phyloP scores from a whole-genome alignment of 225 moss, liverwort and hornwort genomes.

The Anthoceros angustus region DNA sequence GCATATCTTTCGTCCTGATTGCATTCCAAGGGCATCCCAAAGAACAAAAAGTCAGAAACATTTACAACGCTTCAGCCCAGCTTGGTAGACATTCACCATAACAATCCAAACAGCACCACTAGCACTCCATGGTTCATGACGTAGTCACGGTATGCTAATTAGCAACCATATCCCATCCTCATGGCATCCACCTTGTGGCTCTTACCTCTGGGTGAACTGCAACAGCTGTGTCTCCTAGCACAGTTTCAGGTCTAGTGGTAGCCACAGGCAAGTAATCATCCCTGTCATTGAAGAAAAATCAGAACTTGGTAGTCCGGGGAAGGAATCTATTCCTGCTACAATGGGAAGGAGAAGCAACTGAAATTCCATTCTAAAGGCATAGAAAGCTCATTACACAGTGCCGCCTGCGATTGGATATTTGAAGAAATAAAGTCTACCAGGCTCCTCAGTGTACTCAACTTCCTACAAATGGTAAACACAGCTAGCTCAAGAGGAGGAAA shows the following conservation, averaged over 20 bases:
- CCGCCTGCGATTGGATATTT: conserved; percentile 79
- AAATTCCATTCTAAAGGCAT: neutral
- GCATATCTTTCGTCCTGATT: conserved; percentile 61
- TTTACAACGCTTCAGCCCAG: neutral
- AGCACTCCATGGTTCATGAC: neutral
- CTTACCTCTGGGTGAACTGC: conserved; percentile 74
- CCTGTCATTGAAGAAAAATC: conserved; percentile 21
- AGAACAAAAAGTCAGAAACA: conserved; percentile 3
- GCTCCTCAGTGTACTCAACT: conserved; percentile 71
- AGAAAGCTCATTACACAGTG: conserved; percentile 22
- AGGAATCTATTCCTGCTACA: neutral
- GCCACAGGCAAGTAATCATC: conserved; percentile 81
- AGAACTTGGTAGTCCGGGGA: neutral
- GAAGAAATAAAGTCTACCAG: conserved; percentile 64
- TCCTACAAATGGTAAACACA: conserved; percentile 24
- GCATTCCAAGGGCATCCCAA: too few relatives aligned
- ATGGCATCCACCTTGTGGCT: neutral
- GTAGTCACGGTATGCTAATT: too few relatives aligned
- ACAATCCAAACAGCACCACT: neutral
- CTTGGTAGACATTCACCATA: neutral
- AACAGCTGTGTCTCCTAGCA: conserved; percentile 79
- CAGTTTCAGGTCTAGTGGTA: conserved; percentile 79
- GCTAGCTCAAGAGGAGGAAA: neutral
- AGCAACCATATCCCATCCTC: too few relatives aligned
- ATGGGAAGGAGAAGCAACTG: neutral